A percentile compares a stretch with the other conserved stretches of the same genome.
phyloP scores from a whole-genome alignment of 2,329 filamentous ascomycete species.

The Phaeoacremonium minimum region DNA sequence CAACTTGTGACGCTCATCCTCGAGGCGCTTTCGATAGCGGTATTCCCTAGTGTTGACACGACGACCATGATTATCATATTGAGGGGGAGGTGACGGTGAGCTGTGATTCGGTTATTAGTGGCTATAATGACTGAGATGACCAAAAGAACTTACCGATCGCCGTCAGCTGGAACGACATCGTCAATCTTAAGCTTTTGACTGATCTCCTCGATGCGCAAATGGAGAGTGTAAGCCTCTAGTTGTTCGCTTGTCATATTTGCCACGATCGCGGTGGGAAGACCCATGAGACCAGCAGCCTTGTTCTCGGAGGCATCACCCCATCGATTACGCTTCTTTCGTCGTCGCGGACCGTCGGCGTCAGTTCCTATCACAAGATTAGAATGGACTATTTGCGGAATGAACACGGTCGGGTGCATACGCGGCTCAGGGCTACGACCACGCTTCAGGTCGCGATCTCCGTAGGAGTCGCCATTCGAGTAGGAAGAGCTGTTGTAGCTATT shows the following conservation, averaged over 20 bases:
- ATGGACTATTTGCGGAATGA: slow-evolving; percentile 21
- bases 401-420: slow-evolving; percentile 45
- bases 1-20: slow-evolving; percentile 97
- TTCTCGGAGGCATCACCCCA: slow-evolving; percentile 98
- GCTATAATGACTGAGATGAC: background rate
- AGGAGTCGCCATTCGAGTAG: slow-evolving; percentile 13
- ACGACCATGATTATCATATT: slow-evolving; percentile 98
- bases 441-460: slow-evolving; percentile 56
- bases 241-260: slow-evolving; percentile 98
- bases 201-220: slow-evolving; percentile 97
- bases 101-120: slow-evolving; percentile 39
- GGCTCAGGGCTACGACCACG: slow-evolving; percentile 90
- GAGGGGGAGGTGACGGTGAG: slow-evolving; percentile 90
- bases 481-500: slow-evolving; percentile 10
- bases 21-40: slow-evolving; percentile 94
- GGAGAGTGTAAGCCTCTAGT: slow-evolving; percentile 92
- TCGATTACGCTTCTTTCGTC: slow-evolving; percentile 96
- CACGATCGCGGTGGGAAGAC: slow-evolving; percentile 90
- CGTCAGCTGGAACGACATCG: slow-evolving; percentile 95
- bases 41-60: slow-evolving; percentile 99
- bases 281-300: slow-evolving; percentile 97
- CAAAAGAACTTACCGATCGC: slow-evolving; percentile 70
- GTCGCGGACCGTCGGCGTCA: slow-evolving; percentile 71
- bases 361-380: slow-evolving; percentile 34
- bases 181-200: slow-evolving; percentile 99